Conservation (phyloP, 2,329 filamentous ascomycete genomes). For the Setomelanomma holmii region DNA sequence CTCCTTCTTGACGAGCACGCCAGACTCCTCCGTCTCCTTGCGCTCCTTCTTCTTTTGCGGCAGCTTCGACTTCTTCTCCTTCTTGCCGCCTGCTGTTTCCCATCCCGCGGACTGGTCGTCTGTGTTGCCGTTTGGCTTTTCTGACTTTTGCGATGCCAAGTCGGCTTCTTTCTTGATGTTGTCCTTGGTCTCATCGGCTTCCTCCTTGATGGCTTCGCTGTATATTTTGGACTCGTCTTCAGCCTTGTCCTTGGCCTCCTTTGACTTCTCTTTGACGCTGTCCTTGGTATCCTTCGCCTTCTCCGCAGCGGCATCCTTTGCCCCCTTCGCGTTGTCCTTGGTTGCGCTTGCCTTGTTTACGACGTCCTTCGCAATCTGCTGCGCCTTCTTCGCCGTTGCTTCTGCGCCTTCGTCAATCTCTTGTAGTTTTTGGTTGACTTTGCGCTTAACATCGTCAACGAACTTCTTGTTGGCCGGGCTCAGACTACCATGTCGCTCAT, state of each 20-base stretch:
- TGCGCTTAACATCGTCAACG: conserved; percentile 36
- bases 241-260: conserved; percentile 16
- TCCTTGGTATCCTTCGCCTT: conserved; percentile 5
- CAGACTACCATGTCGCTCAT: conserved; percentile 31
- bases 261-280: conserved; percentile 8
- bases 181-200: conserved; percentile 7
- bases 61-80: conserved; percentile 16
- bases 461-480: conserved; percentile 44
- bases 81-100: conserved; percentile 18
- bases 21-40: conserved; percentile 21
- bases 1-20: conserved; percentile 10
- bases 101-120: conserved; percentile 6
- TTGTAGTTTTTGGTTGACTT: conserved; percentile 36
- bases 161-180: neutral
- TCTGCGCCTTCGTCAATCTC: conserved; percentile 34
- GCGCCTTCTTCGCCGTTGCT: conserved; percentile 31
- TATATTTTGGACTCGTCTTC: conserved; percentile 7
- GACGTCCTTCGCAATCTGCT: conserved; percentile 32
- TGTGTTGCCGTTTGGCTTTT: conserved; percentile 12
- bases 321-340: conserved; percentile 12
- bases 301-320: neutral
- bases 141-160: conserved; percentile 9
- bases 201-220: conserved; percentile 7
- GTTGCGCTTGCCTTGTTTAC: conserved; percentile 23
- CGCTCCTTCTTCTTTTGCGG: conserved; percentile 19